Base-by-base conservation (phyloP, 2,329 filamentous ascomycete genomes). In the Fusarium illudens region DNA sequence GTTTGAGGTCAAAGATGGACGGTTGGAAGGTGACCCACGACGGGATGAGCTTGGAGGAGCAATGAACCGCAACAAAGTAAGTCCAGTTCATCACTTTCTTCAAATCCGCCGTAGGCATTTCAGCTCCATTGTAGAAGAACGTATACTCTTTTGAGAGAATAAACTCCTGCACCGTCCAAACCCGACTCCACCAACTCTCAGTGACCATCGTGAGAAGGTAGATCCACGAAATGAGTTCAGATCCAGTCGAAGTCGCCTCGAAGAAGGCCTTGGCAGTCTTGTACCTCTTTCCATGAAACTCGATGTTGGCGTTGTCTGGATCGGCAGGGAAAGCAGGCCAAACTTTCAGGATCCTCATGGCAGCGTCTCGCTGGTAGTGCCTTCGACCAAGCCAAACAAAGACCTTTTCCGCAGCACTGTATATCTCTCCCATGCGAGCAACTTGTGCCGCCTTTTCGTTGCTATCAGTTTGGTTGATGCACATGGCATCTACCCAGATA, bases 161-260 rank as follows among this genome's bases (percentile, higher is more conserved):
- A 11, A 65, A 65, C 34, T 65, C 62, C 1, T 64, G 60, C 3
- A 64, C 62, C 10, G 62, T 64, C 62, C 60, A 65, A 3, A 64
- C 62, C 22, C 62, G 19, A 4, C 62, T 65, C 62, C 62, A 65
- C 62, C 62, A 65, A 7, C 62, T 64, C n/a, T 64, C 62, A 2
- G 60, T 60, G 1, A 65, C 49, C 1, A 50, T 54, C 0, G 17
- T 39, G 2, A 65, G 53, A 5, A 65, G 60, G 0, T 2, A 30
- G 13, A 65, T 15, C 60, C 62, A 65, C 2, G 48, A 59, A 8
- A 60, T 27, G 1, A 65, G 48, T 12, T 65, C 60, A 1, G 60
- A 51, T 0, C 60, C 60, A 0, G 49, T 60, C 1, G 62, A 64
- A 1, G 60, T 65, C 3, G 53, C 62, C 4, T 65, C 49, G 19